Conservation (phyloP, 768 basidiomycete genomes). For the Lentinula raphanica region DNA sequence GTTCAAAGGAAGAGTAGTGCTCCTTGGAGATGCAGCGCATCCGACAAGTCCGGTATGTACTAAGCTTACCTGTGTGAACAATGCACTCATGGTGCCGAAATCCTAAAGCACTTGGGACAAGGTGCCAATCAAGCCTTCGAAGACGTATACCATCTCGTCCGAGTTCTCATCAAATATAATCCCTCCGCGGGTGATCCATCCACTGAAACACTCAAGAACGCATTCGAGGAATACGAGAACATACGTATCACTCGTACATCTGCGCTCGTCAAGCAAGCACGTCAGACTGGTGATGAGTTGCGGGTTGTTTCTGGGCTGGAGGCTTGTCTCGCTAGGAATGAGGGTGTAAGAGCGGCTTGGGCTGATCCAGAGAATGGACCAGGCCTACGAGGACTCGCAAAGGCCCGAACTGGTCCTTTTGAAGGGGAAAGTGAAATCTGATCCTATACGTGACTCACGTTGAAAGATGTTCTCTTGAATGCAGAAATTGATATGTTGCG, state of each 20-base stretch:
- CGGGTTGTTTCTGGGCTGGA: neutral
- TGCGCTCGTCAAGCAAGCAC: constrained; percentile 29
- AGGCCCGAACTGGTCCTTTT: neutral
- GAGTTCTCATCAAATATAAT: constrained; percentile 27
- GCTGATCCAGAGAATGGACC: neutral
- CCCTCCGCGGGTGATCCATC: constrained; percentile 21
- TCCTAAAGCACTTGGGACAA: constrained; percentile 37
- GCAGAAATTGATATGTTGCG: too few species aligned
- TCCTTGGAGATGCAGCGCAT: constrained; percentile 43
- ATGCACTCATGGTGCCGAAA: neutral
- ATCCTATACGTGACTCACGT: too few species aligned
- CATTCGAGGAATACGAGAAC: constrained; percentile 30
- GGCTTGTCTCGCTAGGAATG: neutral
- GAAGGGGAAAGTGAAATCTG: constrained; percentile 6
- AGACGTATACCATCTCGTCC: constrained; percentile 31
- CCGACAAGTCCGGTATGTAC: constrained; percentile 39
- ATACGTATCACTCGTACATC: constrained; percentile 31
- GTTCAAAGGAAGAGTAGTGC: constrained; percentile 36
- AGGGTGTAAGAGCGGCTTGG: neutral
- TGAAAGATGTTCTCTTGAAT: too few species aligned
- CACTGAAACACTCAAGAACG: constrained; percentile 19
- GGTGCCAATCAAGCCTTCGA: constrained; percentile 43
- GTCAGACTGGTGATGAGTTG: constrained; percentile 25
- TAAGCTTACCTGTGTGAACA: neutral
- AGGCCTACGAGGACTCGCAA: neutral